Evolutionary conservation across 495 filamentous ascomycete genomes (phyloP).

Genomic region (Xanthoparmelia taractica): DNA sequence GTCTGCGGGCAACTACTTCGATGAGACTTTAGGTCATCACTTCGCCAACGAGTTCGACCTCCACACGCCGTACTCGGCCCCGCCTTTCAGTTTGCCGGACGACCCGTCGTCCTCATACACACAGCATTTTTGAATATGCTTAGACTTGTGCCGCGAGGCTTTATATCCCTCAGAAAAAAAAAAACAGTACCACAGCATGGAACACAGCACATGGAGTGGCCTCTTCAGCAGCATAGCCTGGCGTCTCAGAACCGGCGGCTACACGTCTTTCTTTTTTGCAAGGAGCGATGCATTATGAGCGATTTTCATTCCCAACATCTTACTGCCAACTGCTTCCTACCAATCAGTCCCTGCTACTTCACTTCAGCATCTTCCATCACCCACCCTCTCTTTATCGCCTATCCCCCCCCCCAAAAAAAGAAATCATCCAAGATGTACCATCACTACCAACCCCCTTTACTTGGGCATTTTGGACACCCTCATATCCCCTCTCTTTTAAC

Average conservation of each 20-base stretch:
- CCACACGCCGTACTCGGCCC: conserved; percentile 19
- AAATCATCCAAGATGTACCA: background rate
- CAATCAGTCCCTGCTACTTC: background rate
- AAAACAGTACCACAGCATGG: background rate
- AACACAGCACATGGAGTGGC: background rate
- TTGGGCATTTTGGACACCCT: background rate
- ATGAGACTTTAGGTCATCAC: conserved; percentile 15
- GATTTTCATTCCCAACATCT: background rate
- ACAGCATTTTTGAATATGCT: conserved; percentile 9
- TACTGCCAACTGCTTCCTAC: background rate
- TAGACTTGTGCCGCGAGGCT: background rate
- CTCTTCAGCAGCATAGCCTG: background rate
- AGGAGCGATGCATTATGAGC: conserved; percentile 1
- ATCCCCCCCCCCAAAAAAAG: too few relatives aligned
- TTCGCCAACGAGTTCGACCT: conserved; percentile 11
- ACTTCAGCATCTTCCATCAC: background rate
- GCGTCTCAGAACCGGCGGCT: background rate
- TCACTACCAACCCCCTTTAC: background rate
- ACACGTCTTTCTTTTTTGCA: background rate
- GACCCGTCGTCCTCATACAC: conserved; percentile 14
- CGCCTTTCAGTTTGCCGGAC: conserved; percentile 20
- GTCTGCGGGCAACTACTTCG: conserved; percentile 14
- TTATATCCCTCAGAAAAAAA: background rate
- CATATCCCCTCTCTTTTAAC: background rate
- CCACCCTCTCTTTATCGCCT: background rate